Conservation (phyloP, 345 rosid species). For the Lenwebbia sp. region DNA sequence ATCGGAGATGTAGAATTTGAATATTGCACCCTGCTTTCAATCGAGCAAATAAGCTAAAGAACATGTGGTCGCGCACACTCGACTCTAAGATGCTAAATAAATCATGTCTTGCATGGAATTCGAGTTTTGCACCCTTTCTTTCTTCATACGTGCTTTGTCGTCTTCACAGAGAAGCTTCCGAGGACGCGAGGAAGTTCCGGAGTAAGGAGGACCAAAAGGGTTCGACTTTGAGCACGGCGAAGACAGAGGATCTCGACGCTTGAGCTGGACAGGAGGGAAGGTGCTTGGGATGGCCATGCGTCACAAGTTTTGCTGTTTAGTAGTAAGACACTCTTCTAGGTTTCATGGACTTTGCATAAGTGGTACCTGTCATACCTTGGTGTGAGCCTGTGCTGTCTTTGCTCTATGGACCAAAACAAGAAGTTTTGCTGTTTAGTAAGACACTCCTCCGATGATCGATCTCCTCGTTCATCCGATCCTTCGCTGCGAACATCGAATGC, state of each 20-base stretch:
- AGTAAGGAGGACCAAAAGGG: conserved; percentile 21
- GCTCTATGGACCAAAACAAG: background rate
- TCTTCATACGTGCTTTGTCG: background rate
- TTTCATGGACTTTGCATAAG: background rate
- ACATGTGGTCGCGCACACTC: background rate
- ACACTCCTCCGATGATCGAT: background rate
- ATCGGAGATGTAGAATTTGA: background rate
- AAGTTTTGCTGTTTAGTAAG: background rate
- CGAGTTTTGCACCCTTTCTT: background rate
- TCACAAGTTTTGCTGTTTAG: background rate
- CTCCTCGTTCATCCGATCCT: background rate
- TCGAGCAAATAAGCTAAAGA: background rate
- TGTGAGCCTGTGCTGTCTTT: background rate
- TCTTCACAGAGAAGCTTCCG: background rate
- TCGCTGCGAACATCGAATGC: background rate
- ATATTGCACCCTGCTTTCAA: background rate
- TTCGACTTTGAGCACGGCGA: background rate
- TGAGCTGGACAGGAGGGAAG: background rate
- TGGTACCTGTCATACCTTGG: background rate
- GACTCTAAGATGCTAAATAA: background rate
- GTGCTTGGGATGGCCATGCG: background rate
- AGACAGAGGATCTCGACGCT: background rate
- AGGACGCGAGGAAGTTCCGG: conserved; percentile 21
- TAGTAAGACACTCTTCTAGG: background rate
- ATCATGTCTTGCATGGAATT: background rate